A percentile compares a stretch with the other conserved stretches of the same genome.
These are phyloP conservation scores for Hansenula lynferdii DNA, from an alignment of 1,139 yeast species.

Conservation along the genomic window DNA sequence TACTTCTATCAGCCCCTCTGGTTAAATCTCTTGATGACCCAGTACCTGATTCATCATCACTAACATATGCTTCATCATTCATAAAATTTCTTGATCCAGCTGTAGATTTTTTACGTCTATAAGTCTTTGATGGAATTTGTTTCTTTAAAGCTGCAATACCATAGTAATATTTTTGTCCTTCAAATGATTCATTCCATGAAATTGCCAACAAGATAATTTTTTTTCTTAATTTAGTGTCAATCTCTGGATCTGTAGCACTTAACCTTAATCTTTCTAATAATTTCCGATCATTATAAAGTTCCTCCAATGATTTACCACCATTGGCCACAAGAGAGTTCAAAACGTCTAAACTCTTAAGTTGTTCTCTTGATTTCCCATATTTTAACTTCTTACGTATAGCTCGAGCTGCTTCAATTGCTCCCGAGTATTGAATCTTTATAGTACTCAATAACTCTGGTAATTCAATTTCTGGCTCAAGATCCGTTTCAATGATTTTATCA, in stretches of 20 bases:
- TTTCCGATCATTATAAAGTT: constrained; percentile 65
- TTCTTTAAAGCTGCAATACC: constrained; percentile 46
- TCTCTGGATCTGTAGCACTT: constrained; percentile 31
- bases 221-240: constrained; percentile 40
- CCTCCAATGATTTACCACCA: constrained; percentile 47
- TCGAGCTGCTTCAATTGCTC: constrained; percentile 83
- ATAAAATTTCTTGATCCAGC: constrained; percentile 36
- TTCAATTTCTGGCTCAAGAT: constrained; percentile 36
- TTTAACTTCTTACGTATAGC: constrained; percentile 85
- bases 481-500: constrained; percentile 39
- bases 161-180: constrained; percentile 44
- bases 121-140: constrained; percentile 22
- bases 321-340: constrained; percentile 76
- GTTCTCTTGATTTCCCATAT: constrained; percentile 66
- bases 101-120: constrained; percentile 11
- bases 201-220: constrained; percentile 45
- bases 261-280: constrained; percentile 61
- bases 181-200: constrained; percentile 60
- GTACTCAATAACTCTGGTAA: constrained; percentile 28
- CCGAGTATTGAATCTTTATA: constrained; percentile 25
- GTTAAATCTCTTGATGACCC: constrained; percentile 3
- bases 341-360: constrained; percentile 60
- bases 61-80: constrained; percentile 42
- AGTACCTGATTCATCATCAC: constrained; percentile 17
- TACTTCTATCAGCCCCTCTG: background rate